These are phyloP conservation scores for Babesia gibsoni DNA, from an alignment of 169 alveolate species.

Conservation along the genomic window DNA sequence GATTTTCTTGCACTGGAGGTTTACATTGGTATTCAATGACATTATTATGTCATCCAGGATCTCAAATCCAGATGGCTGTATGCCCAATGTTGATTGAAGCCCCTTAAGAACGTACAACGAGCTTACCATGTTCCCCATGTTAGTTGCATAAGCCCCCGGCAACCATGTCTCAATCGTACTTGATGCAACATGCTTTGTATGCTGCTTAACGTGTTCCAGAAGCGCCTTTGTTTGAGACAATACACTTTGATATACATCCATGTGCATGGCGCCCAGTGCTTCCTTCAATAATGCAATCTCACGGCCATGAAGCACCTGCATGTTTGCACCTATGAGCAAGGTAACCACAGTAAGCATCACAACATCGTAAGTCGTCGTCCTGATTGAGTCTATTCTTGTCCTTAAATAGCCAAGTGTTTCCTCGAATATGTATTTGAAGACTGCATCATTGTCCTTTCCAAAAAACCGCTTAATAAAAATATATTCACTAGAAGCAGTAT, in stretches of 20 bases:
- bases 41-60: conserved; percentile 4
- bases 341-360: conserved; percentile 34
- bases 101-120: background rate
- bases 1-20: background rate
- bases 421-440: conserved; percentile 42
- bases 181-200: conserved; percentile 13
- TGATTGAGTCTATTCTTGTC: conserved; percentile 12
- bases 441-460: background rate
- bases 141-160: conserved; percentile 50
- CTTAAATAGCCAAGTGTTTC: conserved; percentile 33
- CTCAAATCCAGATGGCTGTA: background rate
- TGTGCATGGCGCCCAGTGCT: conserved; percentile 35
- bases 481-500: conserved; percentile 69
- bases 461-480: conserved; percentile 56
- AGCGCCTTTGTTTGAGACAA: conserved; percentile 29
- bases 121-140: conserved; percentile 36
- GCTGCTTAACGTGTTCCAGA: conserved; percentile 9
- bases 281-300: conserved; percentile 27
- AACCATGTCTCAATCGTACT: conserved; percentile 36
- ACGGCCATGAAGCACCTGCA: conserved; percentile 29
- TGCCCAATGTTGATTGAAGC: background rate
- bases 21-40: background rate
- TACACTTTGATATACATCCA: conserved; percentile 1
- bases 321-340: conserved; percentile 23
- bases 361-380: conserved; percentile 26